Conservation (phyloP, 2,329 filamentous ascomycete species). For the Aspergillus fijiensis region DNA sequence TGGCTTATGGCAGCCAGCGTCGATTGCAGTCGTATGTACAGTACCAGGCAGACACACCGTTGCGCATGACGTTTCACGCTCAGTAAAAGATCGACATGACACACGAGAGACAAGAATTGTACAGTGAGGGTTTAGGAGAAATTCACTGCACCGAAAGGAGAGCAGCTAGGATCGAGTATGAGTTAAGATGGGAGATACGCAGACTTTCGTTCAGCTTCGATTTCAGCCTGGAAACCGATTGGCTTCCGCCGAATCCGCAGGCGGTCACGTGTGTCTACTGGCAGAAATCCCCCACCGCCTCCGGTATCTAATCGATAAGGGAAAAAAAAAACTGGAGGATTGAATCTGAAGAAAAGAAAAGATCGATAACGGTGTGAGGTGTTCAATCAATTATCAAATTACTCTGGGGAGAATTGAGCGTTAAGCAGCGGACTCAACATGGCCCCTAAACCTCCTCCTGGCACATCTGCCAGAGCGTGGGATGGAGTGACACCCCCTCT, state of each 20-base stretch:
- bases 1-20: conserved; percentile 8
- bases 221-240: conserved; percentile 3
- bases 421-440: conserved; percentile 16
- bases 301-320: conserved; percentile 33
- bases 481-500: conserved; percentile 67
- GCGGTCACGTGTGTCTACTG: conserved; percentile 6
- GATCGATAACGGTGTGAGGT: not conserved
- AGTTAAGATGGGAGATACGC: not conserved
- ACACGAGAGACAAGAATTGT: not conserved
- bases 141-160: not conserved
- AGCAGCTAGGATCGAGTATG: not conserved
- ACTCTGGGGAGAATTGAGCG: not conserved
- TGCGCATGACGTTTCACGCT: conserved; percentile 17
- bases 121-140: not conserved
- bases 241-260: conserved; percentile 17
- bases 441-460: conserved; percentile 46
- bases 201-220: conserved; percentile 1
- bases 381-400: not conserved
- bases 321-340: conserved; percentile 7
- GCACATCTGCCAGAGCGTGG: conserved; percentile 58
- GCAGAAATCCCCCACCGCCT: conserved; percentile 28
- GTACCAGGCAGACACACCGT: conserved; percentile 16
- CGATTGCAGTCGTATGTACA: conserved; percentile 4
- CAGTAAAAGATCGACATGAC: conserved; percentile 11
- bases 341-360: not conserved